Evolutionary conservation across 345 rosid species (phyloP).

Genomic region (Chamaenerion angustifolium): DNA sequence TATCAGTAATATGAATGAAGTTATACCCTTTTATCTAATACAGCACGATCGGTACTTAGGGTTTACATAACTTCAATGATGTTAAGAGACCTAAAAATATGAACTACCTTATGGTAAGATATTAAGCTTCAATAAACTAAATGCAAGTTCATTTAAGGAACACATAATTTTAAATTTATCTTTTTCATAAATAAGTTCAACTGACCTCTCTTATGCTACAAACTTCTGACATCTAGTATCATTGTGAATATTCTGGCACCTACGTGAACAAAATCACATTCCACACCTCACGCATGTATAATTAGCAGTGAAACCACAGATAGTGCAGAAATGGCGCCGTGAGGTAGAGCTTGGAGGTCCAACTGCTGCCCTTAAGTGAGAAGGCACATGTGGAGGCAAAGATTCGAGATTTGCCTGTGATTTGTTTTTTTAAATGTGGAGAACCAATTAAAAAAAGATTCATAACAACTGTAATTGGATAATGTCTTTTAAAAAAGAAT

Average conservation of each 20-base stretch:
- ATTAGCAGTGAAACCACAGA: conserved; percentile 57
- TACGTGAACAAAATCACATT: conserved; percentile 63
- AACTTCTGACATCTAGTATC: conserved; percentile 89
- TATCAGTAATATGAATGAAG: too few relatives aligned
- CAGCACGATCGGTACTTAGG: too few relatives aligned
- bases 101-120: too few relatives aligned
- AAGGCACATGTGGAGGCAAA: conserved; percentile 69
- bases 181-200: too few relatives aligned
- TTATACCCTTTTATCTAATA: too few relatives aligned
- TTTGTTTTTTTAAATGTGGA: too few relatives aligned
- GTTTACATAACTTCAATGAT: too few relatives aligned
- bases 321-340: conserved; percentile 71
- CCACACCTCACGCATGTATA: conserved; percentile 82
- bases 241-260: conserved; percentile 68
- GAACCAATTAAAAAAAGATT: too few relatives aligned
- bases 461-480: background rate
- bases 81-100: too few relatives aligned
- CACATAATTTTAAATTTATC: too few relatives aligned
- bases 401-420: conserved; percentile 68
- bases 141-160: too few relatives aligned
- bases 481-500: background rate
- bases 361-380: conserved; percentile 61
- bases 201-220: conserved; percentile 33
- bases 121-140: too few relatives aligned
- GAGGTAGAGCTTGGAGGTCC: conserved; percentile 74